Evolutionary conservation across 768 basidiomycete species (phyloP), one percentile per base, ranked within the genome.

Genomic region (Cyclocybe aegerita): DNA sequence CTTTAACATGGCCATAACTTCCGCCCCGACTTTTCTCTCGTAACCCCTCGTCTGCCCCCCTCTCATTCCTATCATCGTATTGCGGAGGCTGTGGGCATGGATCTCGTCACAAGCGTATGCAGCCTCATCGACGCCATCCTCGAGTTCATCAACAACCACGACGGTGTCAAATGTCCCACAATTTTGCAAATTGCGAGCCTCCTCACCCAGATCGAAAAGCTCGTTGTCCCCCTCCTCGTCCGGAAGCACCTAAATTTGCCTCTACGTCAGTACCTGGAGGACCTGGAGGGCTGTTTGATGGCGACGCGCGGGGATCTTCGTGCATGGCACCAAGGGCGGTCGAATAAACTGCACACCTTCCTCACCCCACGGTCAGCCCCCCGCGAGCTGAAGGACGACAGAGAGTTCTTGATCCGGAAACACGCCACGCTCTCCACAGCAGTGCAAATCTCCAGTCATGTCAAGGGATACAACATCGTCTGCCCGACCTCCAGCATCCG

Each of bases 401-500:
- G 37, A 16, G 50, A 52, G 38, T 46, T 39, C 29, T 32, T 52
- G 38, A 33, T 52, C 2, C 16, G 16, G 6, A 9, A 40, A 11
- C 43, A 52, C 30, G 17, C 43, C 1, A 12, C 31, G 5, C 43
- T 52, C 34, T n/a, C 29, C 0, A 46, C 39, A 30, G 59, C 59
- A 9, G 52, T 60, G 40, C 59, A 60, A 38, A 43, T 57, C 7
- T 39, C 51, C 9, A 38, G 50, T 17, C 56, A 55, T 15, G 44
- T 60, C 31, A 53, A 46, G 16, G 56, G 54, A 0, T 60, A 57
- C 33, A 53, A 52, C 32, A 29, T 57, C 15, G 39, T 60, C 15
- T 39, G 49, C 2, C 53, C 55, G 1, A 39, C 49, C 4, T 11
- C 49, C 4, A 39, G 44, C 29, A 40, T 52, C 5, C 50, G 50